Evolutionary conservation across 2,329 filamentous ascomycete genomes (phyloP).

Genomic region (Venturia effusa): DNA sequence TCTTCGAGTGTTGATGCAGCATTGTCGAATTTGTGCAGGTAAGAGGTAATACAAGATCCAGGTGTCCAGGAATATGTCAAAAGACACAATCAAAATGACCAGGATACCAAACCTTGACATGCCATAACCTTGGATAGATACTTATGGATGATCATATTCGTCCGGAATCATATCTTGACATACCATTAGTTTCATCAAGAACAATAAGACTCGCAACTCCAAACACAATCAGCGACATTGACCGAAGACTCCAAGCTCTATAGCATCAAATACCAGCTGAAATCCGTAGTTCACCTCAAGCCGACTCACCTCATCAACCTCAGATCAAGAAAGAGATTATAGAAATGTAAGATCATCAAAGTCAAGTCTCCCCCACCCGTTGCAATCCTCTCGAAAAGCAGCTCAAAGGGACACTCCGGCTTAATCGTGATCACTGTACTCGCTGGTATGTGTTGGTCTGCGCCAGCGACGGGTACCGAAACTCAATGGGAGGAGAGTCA

Average conservation of each 20-base stretch:
- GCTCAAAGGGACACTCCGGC: constrained; percentile 92
- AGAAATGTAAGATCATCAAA: constrained; percentile 73
- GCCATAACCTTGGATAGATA: neutral
- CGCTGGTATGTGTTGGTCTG: constrained; percentile 43
- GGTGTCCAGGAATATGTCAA: too few relatives aligned
- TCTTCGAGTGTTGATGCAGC: too few relatives aligned
- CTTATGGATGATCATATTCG: neutral
- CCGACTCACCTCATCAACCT: neutral
- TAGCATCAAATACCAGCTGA: neutral
- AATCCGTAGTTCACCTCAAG: neutral
- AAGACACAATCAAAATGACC: too few relatives aligned
- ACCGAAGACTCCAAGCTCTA: neutral
- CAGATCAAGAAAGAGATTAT: neutral
- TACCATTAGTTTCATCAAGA: neutral
- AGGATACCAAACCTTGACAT: too few relatives aligned
- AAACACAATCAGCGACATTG: neutral
- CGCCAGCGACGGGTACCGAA: constrained; percentile 81
- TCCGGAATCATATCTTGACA: neutral
- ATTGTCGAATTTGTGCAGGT: too few relatives aligned
- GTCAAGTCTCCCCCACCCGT: constrained; percentile 93
- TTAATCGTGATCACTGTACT: constrained; percentile 75
- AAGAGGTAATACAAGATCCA: too few relatives aligned
- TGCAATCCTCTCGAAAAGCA: constrained; percentile 62
- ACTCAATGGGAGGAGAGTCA: constrained; percentile 41
- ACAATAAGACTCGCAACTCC: neutral